phyloP scores from a whole-genome alignment of 225 moss, liverwort and hornwort species.

The Antitrichia curtipendula region DNA sequence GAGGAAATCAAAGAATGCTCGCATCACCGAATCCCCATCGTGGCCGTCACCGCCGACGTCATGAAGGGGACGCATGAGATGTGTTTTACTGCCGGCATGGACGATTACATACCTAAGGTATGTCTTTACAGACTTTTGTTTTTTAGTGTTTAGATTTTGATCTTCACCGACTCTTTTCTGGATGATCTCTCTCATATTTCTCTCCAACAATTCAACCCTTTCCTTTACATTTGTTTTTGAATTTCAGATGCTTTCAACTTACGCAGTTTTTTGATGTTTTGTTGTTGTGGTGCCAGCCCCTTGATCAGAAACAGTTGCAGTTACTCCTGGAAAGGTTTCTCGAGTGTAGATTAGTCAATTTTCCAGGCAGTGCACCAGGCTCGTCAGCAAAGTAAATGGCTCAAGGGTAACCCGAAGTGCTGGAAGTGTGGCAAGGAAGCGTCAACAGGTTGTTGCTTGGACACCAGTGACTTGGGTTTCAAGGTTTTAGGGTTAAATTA shows the following conservation, averaged over 20 bases:
- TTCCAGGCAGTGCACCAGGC: slow-evolving; percentile 11
- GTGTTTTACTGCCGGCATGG: slow-evolving; percentile 83
- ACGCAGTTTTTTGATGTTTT: neutral
- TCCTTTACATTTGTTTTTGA: no score
- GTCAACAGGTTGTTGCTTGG: neutral
- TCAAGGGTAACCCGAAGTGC: neutral
- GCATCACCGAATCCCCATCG: slow-evolving; percentile 63
- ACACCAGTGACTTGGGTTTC: neutral
- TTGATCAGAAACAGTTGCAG: slow-evolving; percentile 45
- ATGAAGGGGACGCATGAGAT: slow-evolving; percentile 91
- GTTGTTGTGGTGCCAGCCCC: slow-evolving; percentile 16
- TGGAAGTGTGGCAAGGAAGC: neutral
- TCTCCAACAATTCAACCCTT: neutral
- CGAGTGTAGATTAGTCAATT: slow-evolving; percentile 6
- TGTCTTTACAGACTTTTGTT: neutral
- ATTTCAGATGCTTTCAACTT: neutral
- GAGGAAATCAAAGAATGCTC: slow-evolving; percentile 38
- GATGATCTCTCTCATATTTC: neutral
- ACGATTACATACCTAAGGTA: slow-evolving; percentile 89
- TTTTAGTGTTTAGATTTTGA: neutral
- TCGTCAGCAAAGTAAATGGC: neutral
- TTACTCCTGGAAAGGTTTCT: slow-evolving; percentile 36
- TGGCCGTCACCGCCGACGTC: slow-evolving; percentile 93
- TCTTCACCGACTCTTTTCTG: neutral
- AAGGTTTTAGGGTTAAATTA: neutral